Conservation (phyloP, 192 early-diverging fungal species). For the Coemansia sp. region DNA sequence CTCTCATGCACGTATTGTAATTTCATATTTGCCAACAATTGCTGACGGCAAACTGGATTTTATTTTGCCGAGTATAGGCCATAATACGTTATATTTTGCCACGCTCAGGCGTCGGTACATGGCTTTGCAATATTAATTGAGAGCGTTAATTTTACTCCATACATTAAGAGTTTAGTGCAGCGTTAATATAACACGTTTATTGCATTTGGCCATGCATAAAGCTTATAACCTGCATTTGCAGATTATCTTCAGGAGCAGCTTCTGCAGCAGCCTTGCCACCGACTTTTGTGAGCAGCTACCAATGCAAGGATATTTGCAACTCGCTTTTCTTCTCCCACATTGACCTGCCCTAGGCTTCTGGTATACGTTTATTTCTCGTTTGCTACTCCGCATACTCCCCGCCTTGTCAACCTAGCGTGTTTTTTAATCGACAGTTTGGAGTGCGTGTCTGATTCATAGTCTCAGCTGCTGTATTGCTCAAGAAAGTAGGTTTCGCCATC, state of each 20-base stretch:
- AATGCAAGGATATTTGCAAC: not conserved
- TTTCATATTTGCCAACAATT: not conserved
- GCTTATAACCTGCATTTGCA: not conserved
- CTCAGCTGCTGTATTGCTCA: constrained; percentile 7
- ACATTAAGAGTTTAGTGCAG: not conserved
- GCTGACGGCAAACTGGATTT: not conserved
- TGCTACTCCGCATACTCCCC: constrained; percentile 14
- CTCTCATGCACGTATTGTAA: not conserved
- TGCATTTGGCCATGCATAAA: not conserved
- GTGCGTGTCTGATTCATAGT: constrained; percentile 5
- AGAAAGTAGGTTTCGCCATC: not conserved
- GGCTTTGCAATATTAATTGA: constrained; percentile 6
- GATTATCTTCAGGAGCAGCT: not conserved
- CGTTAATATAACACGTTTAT: not conserved
- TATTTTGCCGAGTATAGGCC: no score
- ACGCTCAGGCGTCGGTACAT: not conserved
- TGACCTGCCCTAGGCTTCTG: not conserved
- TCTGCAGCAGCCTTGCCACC: not conserved
- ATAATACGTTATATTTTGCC: constrained; percentile 9
- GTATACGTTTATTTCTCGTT: not conserved
- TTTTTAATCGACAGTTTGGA: not conserved
- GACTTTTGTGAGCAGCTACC: not conserved
- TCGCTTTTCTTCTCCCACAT: constrained; percentile 6
- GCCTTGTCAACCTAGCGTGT: not conserved
- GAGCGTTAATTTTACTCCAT: not conserved